Base-by-base conservation (phyloP, 257 asterid species). In the Jacaranda copaia region DNA sequence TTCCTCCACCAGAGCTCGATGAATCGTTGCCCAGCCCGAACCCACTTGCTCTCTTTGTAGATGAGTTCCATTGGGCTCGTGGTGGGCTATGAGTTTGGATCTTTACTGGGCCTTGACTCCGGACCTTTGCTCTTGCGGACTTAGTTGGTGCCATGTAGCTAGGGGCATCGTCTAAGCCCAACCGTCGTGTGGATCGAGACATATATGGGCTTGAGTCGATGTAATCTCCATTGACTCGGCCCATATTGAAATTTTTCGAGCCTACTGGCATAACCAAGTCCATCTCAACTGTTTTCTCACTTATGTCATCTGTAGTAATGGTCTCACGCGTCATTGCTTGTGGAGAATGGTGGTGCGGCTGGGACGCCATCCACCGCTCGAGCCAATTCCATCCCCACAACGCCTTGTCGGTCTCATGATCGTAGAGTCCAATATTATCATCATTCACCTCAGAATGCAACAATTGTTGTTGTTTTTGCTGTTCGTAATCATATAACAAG, bases 121-220 rank as follows among this genome's bases (percentile, higher is more conserved):
- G 70, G 4, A 85, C 93, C 83, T 93, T 95, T 0, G 99, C 98
- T 69, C 89, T 92, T 0, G 99, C 94, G 0, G 99, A 92, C 73
- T 93, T 85, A 11, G 99, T 95, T 4, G 92, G 93, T 82, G 93
- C 92, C 99, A 95, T 93, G 75, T 89, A 95, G 76, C 98, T 91
- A 0, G 99, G 99, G 48, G 77, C 57, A 15, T 67, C 72, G 18
- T 79, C 81, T 60, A 43, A 14, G 64, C 84, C 79, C 76, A 73
- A 13, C 0, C 80, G 73, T 0, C 84, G 79, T 0, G 68, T 79
- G 13, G 77, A 89, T 5, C 86, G 80, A 13, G 82, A 49, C 4
- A 70, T 36, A 42, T 79, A 83, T 36, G 91, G 95, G 89, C 92
- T 89, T 13, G 87, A 72, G 68, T 83, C 87, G 0, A 64, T 51